Evolutionary conservation across 2,329 filamentous ascomycete genomes (phyloP), one percentile per base, ranked within the genome.

Genomic region (Alternaria solani): DNA sequence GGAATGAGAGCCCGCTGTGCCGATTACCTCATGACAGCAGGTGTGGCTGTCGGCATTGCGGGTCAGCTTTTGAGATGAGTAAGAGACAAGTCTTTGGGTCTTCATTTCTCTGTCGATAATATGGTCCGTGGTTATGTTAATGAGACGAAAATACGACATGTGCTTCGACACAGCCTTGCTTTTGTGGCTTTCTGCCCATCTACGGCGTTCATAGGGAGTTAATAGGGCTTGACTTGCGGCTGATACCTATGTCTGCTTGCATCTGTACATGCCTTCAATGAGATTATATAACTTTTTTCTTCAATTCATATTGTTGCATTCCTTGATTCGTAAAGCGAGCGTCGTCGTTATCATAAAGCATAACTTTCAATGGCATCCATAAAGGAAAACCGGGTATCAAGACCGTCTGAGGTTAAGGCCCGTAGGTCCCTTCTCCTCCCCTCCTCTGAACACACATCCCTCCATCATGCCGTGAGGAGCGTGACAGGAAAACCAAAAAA

Each of bases 41-140:
- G 66, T n/a, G 67, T 72, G 25, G 70, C 64, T 3, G 52, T 85
- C 61, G 84, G 82, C 0, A 73, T 84, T 62, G 80, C 80, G 4
- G 83, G 82, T 1, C 68, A 73, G 61, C 49, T 77, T 46, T 52
- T 77, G 18, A 52, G 62, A 61, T 72, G 55, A 68, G 38, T 43
- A 53, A 38, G 46, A 54, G 36, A 30, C 56, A 23, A 23, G 43
- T 12, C 16, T 26, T 12, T 39, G 16, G 32, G 18, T 34, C 39
- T 64, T 64, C 34, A 14, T 54, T 70, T 69, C 57, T 51, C 56
- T 72, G 70, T 70, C 47, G 62, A 73, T 73, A 69, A 60, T 65
- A 56, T 54, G 51, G 62, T 20, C 9, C 46, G n/a, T 47, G 36
- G 51, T 57, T 30, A 48, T 9, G 38, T 42, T 25, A 11, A 51